Conservation (phyloP, 768 basidiomycete genomes). For the Trametes meyenii region DNA sequence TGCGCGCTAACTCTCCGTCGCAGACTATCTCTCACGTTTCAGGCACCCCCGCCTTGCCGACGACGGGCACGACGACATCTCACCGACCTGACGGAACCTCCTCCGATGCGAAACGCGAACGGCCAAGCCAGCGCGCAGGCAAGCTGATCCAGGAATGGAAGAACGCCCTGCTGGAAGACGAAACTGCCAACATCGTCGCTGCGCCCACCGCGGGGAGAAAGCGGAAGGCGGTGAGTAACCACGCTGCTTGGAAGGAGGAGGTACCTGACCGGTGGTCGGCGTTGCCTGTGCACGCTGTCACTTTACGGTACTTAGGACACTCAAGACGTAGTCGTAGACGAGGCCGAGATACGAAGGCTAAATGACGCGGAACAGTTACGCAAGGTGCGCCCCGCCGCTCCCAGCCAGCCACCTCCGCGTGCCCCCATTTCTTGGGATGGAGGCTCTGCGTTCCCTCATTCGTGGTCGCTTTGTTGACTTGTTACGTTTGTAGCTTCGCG, state of each 20-base stretch:
- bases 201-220: slow-evolving; percentile 54
- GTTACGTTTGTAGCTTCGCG: slow-evolving; percentile 55
- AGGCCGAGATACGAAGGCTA: slow-evolving; percentile 72
- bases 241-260: slow-evolving; percentile 3
- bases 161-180: slow-evolving; percentile 58
- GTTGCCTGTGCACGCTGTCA: background rate
- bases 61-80: slow-evolving; percentile 6
- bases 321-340: slow-evolving; percentile 66
- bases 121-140: slow-evolving; percentile 60
- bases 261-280: slow-evolving; percentile 15
- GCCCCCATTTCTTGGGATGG: background rate
- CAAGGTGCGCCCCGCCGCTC: slow-evolving; percentile 55
- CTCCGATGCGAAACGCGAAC: background rate
- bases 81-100: slow-evolving; percentile 9
- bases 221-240: slow-evolving; percentile 66
- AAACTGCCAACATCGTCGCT: slow-evolving; percentile 56
- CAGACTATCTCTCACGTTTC: slow-evolving; percentile 18
- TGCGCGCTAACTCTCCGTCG: background rate
- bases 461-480: slow-evolving; percentile 16
- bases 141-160: slow-evolving; percentile 74
- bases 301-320: slow-evolving; percentile 1
- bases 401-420: slow-evolving; percentile 3
- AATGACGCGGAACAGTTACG: slow-evolving; percentile 59
- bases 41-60: slow-evolving; percentile 13
- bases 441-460: background rate